A percentile compares a stretch with the other conserved stretches of the same genome.
These are phyloP conservation scores for Penicillium brevicompactum DNA, from an alignment of 2,329 filamentous ascomycete genomes.

Conservation along the genomic window DNA sequence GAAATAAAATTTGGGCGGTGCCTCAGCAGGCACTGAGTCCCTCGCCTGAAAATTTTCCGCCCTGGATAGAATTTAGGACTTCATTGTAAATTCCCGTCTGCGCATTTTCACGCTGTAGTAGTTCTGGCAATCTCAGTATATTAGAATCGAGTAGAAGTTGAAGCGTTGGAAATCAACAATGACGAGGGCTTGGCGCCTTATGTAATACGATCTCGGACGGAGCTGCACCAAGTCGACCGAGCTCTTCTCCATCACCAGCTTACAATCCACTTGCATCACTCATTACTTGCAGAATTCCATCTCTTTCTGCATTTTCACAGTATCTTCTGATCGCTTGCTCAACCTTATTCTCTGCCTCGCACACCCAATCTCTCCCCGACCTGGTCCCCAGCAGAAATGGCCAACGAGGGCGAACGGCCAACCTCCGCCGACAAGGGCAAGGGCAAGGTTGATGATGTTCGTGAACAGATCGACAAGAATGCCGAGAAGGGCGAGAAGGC, in stretches of 20 bases:
- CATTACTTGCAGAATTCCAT: conserved; percentile 21
- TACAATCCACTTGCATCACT: conserved; percentile 25
- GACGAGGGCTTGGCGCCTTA: conserved; percentile 27
- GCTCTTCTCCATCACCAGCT: conserved; percentile 30
- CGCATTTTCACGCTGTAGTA: no score
- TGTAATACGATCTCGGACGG: conserved; percentile 16
- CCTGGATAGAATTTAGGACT: no score
- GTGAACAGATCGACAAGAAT: conserved; percentile 60
- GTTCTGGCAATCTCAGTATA: not conserved
- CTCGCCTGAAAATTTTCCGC: not conserved
- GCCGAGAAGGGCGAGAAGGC: conserved; percentile 69
- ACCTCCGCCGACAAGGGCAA: conserved; percentile 92
- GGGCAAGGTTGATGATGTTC: conserved; percentile 77
- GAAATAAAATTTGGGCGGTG: conserved; percentile 23
- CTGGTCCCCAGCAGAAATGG: conserved; percentile 63
- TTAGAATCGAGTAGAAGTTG: not conserved
- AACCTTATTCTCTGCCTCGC: conserved; percentile 4
- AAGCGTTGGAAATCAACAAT: conserved; percentile 18
- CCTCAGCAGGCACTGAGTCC: not conserved
- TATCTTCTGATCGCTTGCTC: conserved; percentile 3
- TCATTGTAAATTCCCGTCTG: no score
- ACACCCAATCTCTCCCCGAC: conserved; percentile 18
- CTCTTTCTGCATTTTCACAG: conserved; percentile 15
- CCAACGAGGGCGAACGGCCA: conserved; percentile 86
- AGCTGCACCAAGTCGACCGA: conserved; percentile 26